Conservation (phyloP, 2,329 filamentous ascomycete genomes). For the Zymoseptoria ardabiliae region DNA sequence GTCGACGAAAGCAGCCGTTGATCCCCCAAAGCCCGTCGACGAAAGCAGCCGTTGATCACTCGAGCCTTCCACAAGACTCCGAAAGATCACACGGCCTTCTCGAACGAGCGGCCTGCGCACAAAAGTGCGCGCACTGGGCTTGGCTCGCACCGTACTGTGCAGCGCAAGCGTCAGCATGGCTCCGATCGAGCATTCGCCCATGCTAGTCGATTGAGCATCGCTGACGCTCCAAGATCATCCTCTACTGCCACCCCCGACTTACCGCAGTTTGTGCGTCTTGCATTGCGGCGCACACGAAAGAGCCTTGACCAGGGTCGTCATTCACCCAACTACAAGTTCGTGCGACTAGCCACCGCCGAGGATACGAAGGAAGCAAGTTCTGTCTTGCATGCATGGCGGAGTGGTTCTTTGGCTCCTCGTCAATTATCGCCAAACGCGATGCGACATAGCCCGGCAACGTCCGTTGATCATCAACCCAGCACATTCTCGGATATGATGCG, state of each 20-base stretch:
- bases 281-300: constrained; percentile 45
- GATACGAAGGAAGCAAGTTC: constrained; percentile 50
- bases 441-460: not conserved
- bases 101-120: constrained; percentile 16
- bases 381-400: constrained; percentile 45
- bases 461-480: not conserved
- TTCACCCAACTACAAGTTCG: constrained; percentile 45
- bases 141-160: not conserved
- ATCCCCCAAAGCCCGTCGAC: constrained; percentile 13
- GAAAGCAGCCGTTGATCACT: constrained; percentile 19
- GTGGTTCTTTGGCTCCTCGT: constrained; percentile 29
- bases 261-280: constrained; percentile 50
- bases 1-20: not conserved
- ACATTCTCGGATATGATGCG: not conserved
- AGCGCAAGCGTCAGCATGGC: not conserved
- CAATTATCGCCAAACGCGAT: not conserved
- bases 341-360: constrained; percentile 43
- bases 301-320: constrained; percentile 44
- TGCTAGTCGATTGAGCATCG: constrained; percentile 39
- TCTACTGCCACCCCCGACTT: constrained; percentile 25
- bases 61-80: constrained; percentile 24
- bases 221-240: constrained; percentile 38
- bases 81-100: constrained; percentile 5
- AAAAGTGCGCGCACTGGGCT: not conserved
- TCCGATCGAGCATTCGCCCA: not conserved